Base-by-base conservation (phyloP, 345 rosid genomes). In the Melaleuca alternifolia region DNA sequence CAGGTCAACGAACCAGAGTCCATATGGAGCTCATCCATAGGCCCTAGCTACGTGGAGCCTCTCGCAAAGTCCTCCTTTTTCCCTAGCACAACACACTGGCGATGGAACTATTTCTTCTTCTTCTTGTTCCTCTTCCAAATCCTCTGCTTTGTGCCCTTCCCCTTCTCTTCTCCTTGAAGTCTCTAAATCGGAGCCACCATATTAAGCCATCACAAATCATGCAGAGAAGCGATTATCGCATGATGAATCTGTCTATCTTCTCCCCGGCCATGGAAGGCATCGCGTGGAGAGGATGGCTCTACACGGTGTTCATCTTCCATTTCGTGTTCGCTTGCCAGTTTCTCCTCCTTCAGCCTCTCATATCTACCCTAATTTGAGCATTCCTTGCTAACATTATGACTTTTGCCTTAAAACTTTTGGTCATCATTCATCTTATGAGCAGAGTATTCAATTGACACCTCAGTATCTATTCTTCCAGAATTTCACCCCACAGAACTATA, bases 261-360 rank as follows among this genome's bases (percentile, higher is more conserved):
- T 86, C 90, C 59, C 89, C 89, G 86, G 90, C 91, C 83, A 88
- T 88, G 92, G 95, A 97, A 90, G 89, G 91, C 24, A 85, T 94
- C 90, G 97, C 95, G 26, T 96, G 98, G 96, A 94, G 93, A 87
- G 99, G 98, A 87, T 56, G 92, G 88, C 89, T 89, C 1, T 93
- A 88, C 88, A 86, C 98, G 6, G 61, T 91, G 54, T 92, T 96
- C 84, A 92, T 97, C 6, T 95, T 95, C 37, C 87, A 96, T 90
- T 96, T 95, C 44, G 98, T 95, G 83, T 91, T 96, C 61, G 92
- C 91, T 88, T 95, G 98, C 84, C 99, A 96, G 91, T 89, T 95
- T 84, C 92, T 97, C 33, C 93, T 97, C 86, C 98, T 95, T 61
- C 99, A 97, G 84, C 98, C 99, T 84, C 96, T 96, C 71, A 98